A percentile compares a stretch with the other conserved stretches of the same genome.
These are phyloP conservation scores for Tanozyma kutaoensis DNA, from an alignment of 805 yeast genomes.

Conservation along the genomic window DNA sequence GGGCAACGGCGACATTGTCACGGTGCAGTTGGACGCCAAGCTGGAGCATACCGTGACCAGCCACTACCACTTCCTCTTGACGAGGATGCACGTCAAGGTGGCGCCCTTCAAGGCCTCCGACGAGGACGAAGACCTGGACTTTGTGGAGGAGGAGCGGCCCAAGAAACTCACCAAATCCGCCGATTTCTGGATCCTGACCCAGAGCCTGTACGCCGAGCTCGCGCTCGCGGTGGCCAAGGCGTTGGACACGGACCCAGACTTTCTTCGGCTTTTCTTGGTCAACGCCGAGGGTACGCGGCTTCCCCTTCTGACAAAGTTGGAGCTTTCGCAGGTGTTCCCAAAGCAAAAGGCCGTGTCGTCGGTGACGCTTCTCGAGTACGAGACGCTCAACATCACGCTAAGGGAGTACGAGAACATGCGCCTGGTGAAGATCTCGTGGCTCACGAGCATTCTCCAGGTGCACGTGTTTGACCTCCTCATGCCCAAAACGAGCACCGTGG, in stretches of 20 bases:
- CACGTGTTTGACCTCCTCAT: slow-evolving; percentile 58
- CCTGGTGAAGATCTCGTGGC: slow-evolving; percentile 54
- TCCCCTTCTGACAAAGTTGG: slow-evolving; percentile 24
- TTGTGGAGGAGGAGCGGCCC: slow-evolving; percentile 11
- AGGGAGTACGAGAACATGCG: slow-evolving; percentile 69
- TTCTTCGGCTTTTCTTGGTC: slow-evolving; percentile 53
- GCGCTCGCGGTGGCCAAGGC: slow-evolving; percentile 45
- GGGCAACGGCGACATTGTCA: slow-evolving; percentile 55
- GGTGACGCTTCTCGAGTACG: slow-evolving; percentile 48
- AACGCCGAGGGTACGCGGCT: slow-evolving; percentile 43
- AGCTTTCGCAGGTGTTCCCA: slow-evolving; percentile 27
- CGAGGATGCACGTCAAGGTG: slow-evolving; percentile 48
- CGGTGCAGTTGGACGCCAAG: slow-evolving; percentile 15
- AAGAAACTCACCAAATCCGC: slow-evolving; percentile 16
- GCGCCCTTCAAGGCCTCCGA: slow-evolving; percentile 31
- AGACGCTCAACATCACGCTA: slow-evolving; percentile 60
- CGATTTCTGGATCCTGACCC: slow-evolving; percentile 59
- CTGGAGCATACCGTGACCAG: slow-evolving; percentile 12
- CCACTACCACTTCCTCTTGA: slow-evolving; percentile 40
- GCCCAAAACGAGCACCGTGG: slow-evolving; percentile 48
- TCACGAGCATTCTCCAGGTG: slow-evolving; percentile 55
- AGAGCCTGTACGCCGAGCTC: slow-evolving; percentile 44
- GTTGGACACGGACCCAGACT: slow-evolving; percentile 37
- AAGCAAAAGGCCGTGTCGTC: slow-evolving; percentile 31
- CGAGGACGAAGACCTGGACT: slow-evolving; percentile 36